Conservation (phyloP, 345 rosid genomes). For the Syzygium aromaticum region DNA sequence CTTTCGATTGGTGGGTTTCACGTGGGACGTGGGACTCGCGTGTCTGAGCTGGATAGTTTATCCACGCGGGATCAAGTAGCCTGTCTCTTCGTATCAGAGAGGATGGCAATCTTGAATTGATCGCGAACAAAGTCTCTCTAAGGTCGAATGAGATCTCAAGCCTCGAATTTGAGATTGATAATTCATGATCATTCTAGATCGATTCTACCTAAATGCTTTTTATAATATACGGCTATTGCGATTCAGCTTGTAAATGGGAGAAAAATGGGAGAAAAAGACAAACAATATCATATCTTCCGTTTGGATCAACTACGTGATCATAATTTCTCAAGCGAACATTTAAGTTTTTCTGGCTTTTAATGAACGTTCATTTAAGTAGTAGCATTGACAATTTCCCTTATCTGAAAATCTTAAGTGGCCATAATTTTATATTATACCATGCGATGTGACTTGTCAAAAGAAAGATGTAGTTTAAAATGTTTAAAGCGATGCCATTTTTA, state of each 20-base stretch:
- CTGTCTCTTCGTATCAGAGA: not conserved
- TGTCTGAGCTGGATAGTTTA: not conserved
- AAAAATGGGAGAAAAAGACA: too few relatives aligned
- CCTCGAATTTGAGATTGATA: not conserved
- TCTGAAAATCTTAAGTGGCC: not conserved
- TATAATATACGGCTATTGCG: not conserved
- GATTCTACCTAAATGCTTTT: not conserved
- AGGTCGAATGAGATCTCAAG: not conserved
- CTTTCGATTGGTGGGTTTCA: not conserved
- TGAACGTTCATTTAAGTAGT: not conserved
- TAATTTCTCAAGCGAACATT: not conserved
- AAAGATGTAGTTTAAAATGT: not conserved
- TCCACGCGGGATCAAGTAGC: not conserved
- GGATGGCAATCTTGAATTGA: not conserved
- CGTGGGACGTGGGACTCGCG: not conserved
- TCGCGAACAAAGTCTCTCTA: not conserved
- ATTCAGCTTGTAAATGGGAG: not conserved
- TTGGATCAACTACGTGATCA: fast-evolving
- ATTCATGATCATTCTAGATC: not conserved
- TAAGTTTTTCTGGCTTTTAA: not conserved
- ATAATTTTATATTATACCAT: not conserved
- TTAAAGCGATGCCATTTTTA: not conserved
- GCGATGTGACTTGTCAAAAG: fast-evolving
- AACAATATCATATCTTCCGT: not conserved
- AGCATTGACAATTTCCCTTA: fast-evolving